Conservation (phyloP, 805 yeast genomes). For the Blastobotrys parvus region DNA sequence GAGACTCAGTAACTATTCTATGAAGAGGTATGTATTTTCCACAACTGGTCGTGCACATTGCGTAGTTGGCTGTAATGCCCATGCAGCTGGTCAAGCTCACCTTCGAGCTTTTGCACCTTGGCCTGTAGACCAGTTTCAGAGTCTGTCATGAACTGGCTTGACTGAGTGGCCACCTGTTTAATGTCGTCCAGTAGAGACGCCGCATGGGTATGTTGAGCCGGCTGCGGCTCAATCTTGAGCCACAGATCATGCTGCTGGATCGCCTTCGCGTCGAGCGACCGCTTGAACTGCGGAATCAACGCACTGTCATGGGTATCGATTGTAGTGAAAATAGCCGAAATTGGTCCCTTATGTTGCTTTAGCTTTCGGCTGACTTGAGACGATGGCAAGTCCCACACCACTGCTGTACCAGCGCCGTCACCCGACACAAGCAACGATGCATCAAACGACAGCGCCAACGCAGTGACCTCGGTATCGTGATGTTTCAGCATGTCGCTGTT, state of each 20-base stretch:
- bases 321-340: conserved; percentile 13
- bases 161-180: conserved; percentile 3
- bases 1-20: conserved; percentile 8
- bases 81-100: conserved; percentile 14
- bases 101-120: conserved; percentile 12
- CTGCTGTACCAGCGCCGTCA: conserved; percentile 59
- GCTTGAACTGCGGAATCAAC: conserved; percentile 23
- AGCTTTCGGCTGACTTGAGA: conserved; percentile 26
- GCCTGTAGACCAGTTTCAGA: conserved; percentile 10
- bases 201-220: neutral
- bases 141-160: conserved; percentile 6
- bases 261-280: conserved; percentile 15
- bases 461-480: conserved; percentile 36
- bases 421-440: conserved; percentile 70
- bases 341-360: conserved; percentile 19
- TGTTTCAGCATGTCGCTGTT: conserved; percentile 17
- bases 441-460: conserved; percentile 58
- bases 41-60: conserved; percentile 18
- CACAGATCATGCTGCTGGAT: conserved; percentile 15
- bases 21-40: conserved; percentile 13
- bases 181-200: conserved; percentile 3
- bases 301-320: neutral
- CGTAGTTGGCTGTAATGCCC: conserved; percentile 12
- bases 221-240: conserved; percentile 10
- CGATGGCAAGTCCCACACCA: conserved; percentile 50